phyloP scores from a whole-genome alignment of 2,329 filamentous ascomycete genomes.

The Capronia epimyces region DNA sequence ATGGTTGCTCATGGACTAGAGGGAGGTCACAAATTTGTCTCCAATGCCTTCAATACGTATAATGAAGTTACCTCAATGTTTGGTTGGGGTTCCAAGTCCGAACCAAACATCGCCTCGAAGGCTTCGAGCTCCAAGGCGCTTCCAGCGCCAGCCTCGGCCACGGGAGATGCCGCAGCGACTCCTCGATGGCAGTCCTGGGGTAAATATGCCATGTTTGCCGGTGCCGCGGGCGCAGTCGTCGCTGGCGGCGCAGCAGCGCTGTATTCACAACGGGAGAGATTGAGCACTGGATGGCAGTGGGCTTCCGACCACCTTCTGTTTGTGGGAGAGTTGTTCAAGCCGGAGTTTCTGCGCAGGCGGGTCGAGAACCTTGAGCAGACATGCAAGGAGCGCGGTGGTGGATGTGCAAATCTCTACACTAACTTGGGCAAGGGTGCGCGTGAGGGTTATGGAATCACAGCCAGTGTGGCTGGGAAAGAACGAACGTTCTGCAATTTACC shows the following conservation, averaged over 20 bases:
- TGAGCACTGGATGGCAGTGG: constrained; percentile 72
- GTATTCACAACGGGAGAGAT: constrained; percentile 76
- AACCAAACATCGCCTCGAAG: constrained; percentile 20
- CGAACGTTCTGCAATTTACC: constrained; percentile 88
- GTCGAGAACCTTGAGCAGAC: constrained; percentile 62
- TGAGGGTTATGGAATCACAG: constrained; percentile 43
- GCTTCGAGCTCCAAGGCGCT: constrained; percentile 27
- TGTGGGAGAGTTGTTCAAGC: constrained; percentile 79
- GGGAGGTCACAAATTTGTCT: constrained; percentile 71
- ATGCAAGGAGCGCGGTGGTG: constrained; percentile 34
- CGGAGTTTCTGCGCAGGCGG: constrained; percentile 71
- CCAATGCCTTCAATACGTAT: constrained; percentile 62
- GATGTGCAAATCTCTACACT: constrained; percentile 80
- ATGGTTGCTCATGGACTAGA: constrained; percentile 61
- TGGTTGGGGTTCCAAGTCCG: constrained; percentile 48
- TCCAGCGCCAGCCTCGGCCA: constrained; percentile 32
- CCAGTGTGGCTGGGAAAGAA: constrained; percentile 50
- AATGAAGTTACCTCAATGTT: constrained; percentile 59
- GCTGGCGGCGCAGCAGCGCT: constrained; percentile 78
- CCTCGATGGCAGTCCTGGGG: constrained; percentile 72
- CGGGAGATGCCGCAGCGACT: constrained; percentile 43
- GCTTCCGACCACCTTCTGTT: constrained; percentile 88
- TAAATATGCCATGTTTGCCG: constrained; percentile 77
- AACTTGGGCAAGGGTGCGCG: constrained; percentile 65
- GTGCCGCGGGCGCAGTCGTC: constrained; percentile 71